Base-by-base conservation (phyloP, 495 filamentous ascomycete genomes). In the Podospora conica region DNA sequence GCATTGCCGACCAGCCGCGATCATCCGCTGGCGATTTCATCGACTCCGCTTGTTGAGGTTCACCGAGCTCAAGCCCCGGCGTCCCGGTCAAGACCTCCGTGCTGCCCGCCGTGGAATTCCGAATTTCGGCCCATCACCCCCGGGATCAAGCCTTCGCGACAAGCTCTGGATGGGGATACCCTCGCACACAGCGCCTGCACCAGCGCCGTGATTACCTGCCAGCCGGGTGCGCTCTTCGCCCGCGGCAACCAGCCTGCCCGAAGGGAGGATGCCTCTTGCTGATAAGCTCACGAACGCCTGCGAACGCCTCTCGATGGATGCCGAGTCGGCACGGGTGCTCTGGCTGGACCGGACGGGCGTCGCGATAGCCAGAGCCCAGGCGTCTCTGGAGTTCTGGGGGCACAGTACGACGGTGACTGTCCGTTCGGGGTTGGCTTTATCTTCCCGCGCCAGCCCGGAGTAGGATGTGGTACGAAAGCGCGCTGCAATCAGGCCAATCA, bases 361-460 rank as follows among this genome's bases (percentile, higher is more conserved):
- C 67, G 64, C 67, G 68, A 71, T 75, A 73, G 65, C 63, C 27
- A 21, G 65, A 56, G 53, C 58, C 59, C 48, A 25, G 68, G 63
- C 66, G 60, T 70, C 64, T 28, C 48, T 54, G 59, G 65, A 71
- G 63, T 61, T 28, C 48, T 57, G 55, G 65, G 69, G 63, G 66
- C 54, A 70, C 56, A 63, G n/a, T 20, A 55, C 48, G 48, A 31
- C 61, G 55, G 53, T 56, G 61, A 25, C 61, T 70, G 66, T 65
- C 71, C 63, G 56, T 72, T 75, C 73, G 73, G 70, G 73, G 71
- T 71, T 75, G 74, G 71, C 73, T 74, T 74, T 72, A 71, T 73
- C 70, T 73, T 75, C 67, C 72, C 73, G 74, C 71, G 73, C 74
- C 70, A 73, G 68, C 56, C 66, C 70, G 61, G 62, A 59, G 70